A percentile compares a stretch with the other conserved stretches of the same genome.
phyloP scores from a whole-genome alignment of 2,329 filamentous ascomycete genomes.

The Neofusicoccum sp. region DNA sequence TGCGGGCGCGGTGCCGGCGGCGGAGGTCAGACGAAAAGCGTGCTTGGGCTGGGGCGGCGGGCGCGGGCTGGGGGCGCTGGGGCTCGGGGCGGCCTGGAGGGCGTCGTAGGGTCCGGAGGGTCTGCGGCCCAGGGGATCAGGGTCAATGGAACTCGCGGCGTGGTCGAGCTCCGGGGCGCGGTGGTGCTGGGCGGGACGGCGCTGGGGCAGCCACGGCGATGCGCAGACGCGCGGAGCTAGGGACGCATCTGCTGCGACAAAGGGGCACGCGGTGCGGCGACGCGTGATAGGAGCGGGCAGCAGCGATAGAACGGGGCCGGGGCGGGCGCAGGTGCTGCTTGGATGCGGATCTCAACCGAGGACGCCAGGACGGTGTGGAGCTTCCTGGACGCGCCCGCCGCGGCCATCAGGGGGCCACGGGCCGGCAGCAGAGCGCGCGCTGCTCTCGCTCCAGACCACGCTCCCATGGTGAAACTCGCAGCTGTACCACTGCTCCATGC shows the following conservation, averaged over 20 bases:
- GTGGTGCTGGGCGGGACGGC: not conserved
- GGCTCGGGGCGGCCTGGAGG: not conserved
- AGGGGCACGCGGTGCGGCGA: not conserved
- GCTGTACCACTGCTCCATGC: slow-evolving; percentile 8
- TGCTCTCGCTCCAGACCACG: slow-evolving; percentile 1
- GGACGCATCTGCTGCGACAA: slow-evolving; percentile 10
- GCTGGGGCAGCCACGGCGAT: not conserved
- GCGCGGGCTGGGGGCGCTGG: not conserved
- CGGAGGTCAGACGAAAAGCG: not conserved
- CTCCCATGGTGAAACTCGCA: slow-evolving; percentile 2
- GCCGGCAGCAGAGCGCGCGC: too few relatives aligned
- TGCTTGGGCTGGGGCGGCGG: not conserved
- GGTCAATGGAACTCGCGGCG: slow-evolving; percentile 17
- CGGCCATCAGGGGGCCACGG: slow-evolving; percentile 2
- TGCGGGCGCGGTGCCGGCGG: not conserved
- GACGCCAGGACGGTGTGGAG: slow-evolving; percentile 3
- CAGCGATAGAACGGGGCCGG: slow-evolving; percentile 12
- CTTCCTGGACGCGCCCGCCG: not conserved
- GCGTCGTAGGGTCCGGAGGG: not conserved
- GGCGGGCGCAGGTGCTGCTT: slow-evolving; percentile 4
- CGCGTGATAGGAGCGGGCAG: slow-evolving; percentile 1
- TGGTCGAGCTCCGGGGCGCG: slow-evolving; percentile 9
- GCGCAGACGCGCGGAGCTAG: slow-evolving; percentile 6
- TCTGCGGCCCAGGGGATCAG: slow-evolving; percentile 16
- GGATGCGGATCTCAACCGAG: slow-evolving; percentile 7